Conservation (phyloP, 805 yeast genomes). For the Candida nanaspora region DNA sequence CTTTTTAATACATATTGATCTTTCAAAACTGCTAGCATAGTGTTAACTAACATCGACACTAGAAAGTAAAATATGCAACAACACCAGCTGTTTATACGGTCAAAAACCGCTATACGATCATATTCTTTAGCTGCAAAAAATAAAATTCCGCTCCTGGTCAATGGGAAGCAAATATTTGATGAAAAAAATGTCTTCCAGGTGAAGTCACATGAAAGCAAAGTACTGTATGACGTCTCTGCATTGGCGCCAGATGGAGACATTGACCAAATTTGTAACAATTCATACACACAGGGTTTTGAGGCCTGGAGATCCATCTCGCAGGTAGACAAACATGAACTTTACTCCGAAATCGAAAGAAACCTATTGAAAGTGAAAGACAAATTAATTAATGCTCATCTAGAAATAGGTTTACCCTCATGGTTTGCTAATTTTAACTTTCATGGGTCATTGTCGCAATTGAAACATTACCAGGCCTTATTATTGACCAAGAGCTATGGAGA, state of each 20-base stretch:
- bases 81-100: too few relatives aligned
- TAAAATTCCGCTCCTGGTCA: too few relatives aligned
- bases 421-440: slow-evolving; percentile 28
- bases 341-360: slow-evolving; percentile 6
- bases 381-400: slow-evolving; percentile 17
- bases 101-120: too few relatives aligned
- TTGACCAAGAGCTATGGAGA: slow-evolving; percentile 10
- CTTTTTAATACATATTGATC: too few relatives aligned
- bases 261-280: slow-evolving; percentile 7
- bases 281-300: slow-evolving; percentile 11
- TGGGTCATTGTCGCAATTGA: slow-evolving; percentile 23
- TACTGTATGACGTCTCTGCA: slow-evolving; percentile 6
- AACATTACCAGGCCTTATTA: slow-evolving; percentile 22
- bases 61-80: too few relatives aligned
- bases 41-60: too few relatives aligned
- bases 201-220: too few relatives aligned
- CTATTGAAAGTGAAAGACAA: slow-evolving; percentile 8
- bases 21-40: too few relatives aligned
- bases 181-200: too few relatives aligned
- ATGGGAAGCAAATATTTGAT: too few relatives aligned
- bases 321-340: slow-evolving; percentile 7
- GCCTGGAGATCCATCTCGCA: slow-evolving; percentile 11
- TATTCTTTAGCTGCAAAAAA: too few relatives aligned
- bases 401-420: slow-evolving; percentile 30
- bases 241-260: too few relatives aligned